These are phyloP conservation scores for Diatrype stigma DNA, from an alignment of 2,329 filamentous ascomycete species.

Conservation along the genomic window DNA sequence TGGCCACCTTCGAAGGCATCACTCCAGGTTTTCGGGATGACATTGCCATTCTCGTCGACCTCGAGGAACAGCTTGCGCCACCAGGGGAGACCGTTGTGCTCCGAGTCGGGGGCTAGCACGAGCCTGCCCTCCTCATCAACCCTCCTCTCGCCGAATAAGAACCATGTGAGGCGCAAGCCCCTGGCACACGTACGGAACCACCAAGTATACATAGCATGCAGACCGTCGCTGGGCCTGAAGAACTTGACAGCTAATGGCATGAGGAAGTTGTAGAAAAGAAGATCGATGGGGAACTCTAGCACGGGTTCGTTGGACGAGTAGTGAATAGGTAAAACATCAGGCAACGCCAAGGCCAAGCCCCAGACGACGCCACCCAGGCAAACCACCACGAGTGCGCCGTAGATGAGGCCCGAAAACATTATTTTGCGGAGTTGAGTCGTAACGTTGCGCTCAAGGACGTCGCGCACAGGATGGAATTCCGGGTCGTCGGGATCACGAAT, in stretches of 20 bases:
- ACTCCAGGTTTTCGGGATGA: constrained; percentile 54
- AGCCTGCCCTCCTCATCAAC: constrained; percentile 77
- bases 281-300: constrained; percentile 88
- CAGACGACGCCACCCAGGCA: constrained; percentile 95
- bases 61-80: constrained; percentile 45
- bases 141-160: constrained; percentile 81
- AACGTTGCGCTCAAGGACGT: constrained; percentile 90
- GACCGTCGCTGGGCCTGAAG: constrained; percentile 77
- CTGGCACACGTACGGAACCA: constrained; percentile 90
- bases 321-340: constrained; percentile 78
- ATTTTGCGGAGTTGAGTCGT: constrained; percentile 94
- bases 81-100: constrained; percentile 28
- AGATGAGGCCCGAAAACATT: constrained; percentile 90
- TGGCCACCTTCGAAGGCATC: constrained; percentile 48
- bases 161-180: constrained; percentile 77
- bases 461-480: constrained; percentile 94
- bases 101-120: constrained; percentile 37
- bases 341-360: constrained; percentile 68
- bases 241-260: constrained; percentile 83
- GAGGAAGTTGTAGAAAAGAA: constrained; percentile 94
- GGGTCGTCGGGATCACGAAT: constrained; percentile 97
- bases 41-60: constrained; percentile 35
- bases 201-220: constrained; percentile 88
- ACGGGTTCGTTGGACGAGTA: constrained; percentile 92
- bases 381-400: constrained; percentile 85